Base-by-base conservation (phyloP, 2,329 filamentous ascomycete species). In the Cytospora paraplurivora region DNA sequence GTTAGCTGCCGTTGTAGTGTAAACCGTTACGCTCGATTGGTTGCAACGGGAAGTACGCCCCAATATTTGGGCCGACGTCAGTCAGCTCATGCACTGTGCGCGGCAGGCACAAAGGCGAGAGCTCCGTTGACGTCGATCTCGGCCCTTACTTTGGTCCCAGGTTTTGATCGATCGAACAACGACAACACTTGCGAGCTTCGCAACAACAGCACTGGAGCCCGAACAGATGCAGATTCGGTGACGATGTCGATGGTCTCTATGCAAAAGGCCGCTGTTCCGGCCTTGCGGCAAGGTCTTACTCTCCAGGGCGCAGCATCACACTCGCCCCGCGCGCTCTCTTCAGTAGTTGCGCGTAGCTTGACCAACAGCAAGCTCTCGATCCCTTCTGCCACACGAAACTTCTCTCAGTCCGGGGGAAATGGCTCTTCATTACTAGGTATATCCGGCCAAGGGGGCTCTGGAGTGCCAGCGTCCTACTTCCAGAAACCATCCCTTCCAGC, bases 401-500 rank as follows among this genome's bases (percentile, higher is more conserved):
- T 67, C 50, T 60, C 59, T 34, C 63, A 67, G 51, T 60, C 65
- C 49, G 37, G 55, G 27, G 52, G 56, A 19, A 66, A 72, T 67
- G 63, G 65, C 57, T 59, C 61, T 55, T 64, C 68, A 41, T 66
- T 70, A 53, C 65, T 72, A 57, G 66, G 67, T 64, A 66, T 72
- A 15, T 71, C 73, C 54, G 67, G 73, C 56, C 70, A 72, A 33
- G 70, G 74, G 33, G 74, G 73, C 57, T 74, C 77, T 15, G 73
- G 75, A 61, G 71, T 81, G 4, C 85, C 89, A 41, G 84, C 88
- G 8, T 88, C 90, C n/a, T 96, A 96, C 78, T 96, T 96, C 77
- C 89, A 90, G 74, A 85, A 85, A 68, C 81, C 83, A 13, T 81
- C 84, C 27, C 83, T 97, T 59, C 95, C 95, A 34, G 91, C 93